These are phyloP conservation scores for Colletotrichum tofieldiae DNA, from an alignment of 2,329 filamentous ascomycete genomes.

Conservation along the genomic window DNA sequence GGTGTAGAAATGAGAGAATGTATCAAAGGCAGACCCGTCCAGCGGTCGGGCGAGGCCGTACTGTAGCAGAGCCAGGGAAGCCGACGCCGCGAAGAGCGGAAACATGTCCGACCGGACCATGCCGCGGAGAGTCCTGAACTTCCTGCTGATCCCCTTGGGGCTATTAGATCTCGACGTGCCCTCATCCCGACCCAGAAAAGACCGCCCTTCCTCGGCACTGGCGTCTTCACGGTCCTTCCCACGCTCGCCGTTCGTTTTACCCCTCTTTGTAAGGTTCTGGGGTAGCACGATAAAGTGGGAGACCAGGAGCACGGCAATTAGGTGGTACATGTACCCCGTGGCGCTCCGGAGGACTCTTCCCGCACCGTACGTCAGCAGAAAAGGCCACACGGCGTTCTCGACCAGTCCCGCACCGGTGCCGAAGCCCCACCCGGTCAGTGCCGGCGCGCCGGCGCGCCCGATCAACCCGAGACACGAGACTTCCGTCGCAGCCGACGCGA, in stretches of 20 bases:
- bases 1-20: conserved; percentile 50
- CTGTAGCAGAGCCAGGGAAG: conserved; percentile 47
- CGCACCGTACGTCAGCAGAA: conserved; percentile 49
- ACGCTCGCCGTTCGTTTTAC: conserved; percentile 42
- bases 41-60: conserved; percentile 51
- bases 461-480: conserved; percentile 52
- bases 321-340: conserved; percentile 48
- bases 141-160: conserved; percentile 38
- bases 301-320: conserved; percentile 48
- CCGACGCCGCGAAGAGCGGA: conserved; percentile 48
- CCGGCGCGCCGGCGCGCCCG: conserved; percentile 50
- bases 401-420: conserved; percentile 52
- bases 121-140: conserved; percentile 34
- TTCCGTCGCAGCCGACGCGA: conserved; percentile 50
- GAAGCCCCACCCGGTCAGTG: conserved; percentile 54
- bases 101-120: conserved; percentile 48
- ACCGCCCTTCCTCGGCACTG: conserved; percentile 30
- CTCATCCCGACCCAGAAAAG: conserved; percentile 6
- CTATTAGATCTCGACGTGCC: neutral
- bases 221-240: conserved; percentile 29
- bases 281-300: conserved; percentile 51
- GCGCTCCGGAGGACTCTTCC: conserved; percentile 49
- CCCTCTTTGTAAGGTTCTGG: neutral
- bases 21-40: conserved; percentile 46
- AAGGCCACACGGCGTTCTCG: conserved; percentile 50